phyloP scores from a whole-genome alignment of 305 asterid genomes.

The Galium porrigens region DNA sequence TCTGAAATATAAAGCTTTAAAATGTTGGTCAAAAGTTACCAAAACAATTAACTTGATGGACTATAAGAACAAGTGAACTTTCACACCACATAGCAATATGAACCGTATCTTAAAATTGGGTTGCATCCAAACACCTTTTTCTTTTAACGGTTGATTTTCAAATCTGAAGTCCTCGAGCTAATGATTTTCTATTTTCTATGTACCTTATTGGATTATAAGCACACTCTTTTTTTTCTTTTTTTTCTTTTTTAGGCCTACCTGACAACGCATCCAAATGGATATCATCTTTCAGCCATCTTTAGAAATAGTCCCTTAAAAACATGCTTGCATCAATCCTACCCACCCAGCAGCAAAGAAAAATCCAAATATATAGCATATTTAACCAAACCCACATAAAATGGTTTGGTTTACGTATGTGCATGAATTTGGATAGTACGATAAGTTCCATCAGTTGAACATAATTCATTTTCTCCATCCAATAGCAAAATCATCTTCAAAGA shows the following conservation, averaged over 20 bases:
- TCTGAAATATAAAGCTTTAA: constrained; percentile 38
- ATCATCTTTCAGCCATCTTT: not conserved
- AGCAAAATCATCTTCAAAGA: not conserved
- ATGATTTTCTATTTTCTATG: not conserved
- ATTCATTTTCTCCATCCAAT: not conserved
- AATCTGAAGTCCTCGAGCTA: not conserved
- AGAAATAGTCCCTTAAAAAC: not conserved
- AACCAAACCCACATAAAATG: not conserved
- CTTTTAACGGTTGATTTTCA: not conserved
- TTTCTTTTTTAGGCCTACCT: not conserved
- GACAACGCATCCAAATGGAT: not conserved
- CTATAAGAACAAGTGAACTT: not conserved
- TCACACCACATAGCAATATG: not conserved
- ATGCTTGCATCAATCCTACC: not conserved
- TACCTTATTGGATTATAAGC: not conserved
- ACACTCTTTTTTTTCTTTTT: not conserved
- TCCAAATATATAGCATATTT: not conserved
- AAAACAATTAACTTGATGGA: not conserved
- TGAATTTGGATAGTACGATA: not conserved
- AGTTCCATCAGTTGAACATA: not conserved
- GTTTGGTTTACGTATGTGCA: not conserved
- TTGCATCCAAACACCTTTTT: not conserved
- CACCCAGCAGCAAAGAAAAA: not conserved
- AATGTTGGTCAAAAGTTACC: constrained; percentile 15
- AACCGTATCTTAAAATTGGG: not conserved